A percentile compares a stretch with the other conserved stretches of the same genome.
phyloP scores from a whole-genome alignment of 805 yeast genomes.

The Lipomyces orientalis region DNA sequence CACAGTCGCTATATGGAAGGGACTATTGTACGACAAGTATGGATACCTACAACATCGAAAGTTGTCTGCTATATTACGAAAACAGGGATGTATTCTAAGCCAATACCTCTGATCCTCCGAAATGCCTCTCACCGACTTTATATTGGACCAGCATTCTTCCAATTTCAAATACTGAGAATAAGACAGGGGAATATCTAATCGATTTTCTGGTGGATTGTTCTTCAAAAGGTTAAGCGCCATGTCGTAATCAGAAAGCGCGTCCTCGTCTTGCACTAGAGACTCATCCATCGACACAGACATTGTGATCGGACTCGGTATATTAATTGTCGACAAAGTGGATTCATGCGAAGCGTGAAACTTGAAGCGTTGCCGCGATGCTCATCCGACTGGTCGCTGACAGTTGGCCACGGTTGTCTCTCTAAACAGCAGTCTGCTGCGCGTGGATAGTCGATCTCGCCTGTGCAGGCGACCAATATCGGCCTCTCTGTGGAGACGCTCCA shows the following conservation, averaged over 20 bases:
- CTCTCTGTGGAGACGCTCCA: neutral
- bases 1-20: slow-evolving; percentile 1
- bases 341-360: neutral
- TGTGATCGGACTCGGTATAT: neutral
- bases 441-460: neutral
- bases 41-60: neutral
- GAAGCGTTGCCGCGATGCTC: neutral
- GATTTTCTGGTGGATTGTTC: slow-evolving; percentile 1
- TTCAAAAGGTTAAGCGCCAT: slow-evolving; percentile 1
- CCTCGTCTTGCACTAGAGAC: neutral
- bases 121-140: neutral
- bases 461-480: neutral
- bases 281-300: neutral
- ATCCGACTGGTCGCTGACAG: neutral
- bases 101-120: slow-evolving; percentile 6
- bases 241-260: neutral
- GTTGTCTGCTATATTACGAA: neutral
- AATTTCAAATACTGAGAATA: slow-evolving; percentile 5
- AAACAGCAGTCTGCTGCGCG: neutral
- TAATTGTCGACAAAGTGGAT: neutral
- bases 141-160: neutral
- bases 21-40: slow-evolving; percentile 3
- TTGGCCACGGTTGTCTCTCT: neutral
- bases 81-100: neutral
- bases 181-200: slow-evolving; percentile 2